Conservation (phyloP, 2,329 filamentous ascomycete species). For the Ophiosphaerella herpotricha region DNA sequence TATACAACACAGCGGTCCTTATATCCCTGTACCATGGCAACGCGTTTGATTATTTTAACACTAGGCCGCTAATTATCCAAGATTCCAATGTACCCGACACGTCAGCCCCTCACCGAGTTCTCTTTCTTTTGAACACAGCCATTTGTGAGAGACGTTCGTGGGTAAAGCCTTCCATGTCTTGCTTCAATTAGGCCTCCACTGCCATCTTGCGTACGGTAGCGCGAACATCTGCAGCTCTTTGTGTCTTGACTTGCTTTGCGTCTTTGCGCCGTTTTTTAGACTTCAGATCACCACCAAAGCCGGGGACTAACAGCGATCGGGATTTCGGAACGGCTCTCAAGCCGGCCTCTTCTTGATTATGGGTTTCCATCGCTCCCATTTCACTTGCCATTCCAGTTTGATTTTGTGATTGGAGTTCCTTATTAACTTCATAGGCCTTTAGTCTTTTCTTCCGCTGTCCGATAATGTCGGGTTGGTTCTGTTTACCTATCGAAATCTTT, state of each 20-base stretch:
- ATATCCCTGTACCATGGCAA: too few relatives aligned
- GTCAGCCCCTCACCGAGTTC: too few relatives aligned
- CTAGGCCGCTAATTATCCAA: too few relatives aligned
- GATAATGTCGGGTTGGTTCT: background rate
- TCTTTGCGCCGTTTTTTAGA: background rate
- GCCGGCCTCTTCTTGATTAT: too few relatives aligned
- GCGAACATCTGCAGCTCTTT: background rate
- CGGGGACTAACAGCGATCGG: background rate
- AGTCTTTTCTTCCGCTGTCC: background rate
- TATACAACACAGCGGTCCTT: too few relatives aligned
- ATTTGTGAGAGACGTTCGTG: background rate
- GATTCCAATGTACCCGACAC: too few relatives aligned
- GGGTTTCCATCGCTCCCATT: too few relatives aligned
- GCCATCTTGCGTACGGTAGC: background rate
- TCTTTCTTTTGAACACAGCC: background rate
- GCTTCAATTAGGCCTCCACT: background rate
- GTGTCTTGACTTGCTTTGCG: background rate
- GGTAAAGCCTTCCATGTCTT: background rate
- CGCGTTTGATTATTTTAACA: too few relatives aligned
- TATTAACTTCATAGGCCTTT: too few relatives aligned
- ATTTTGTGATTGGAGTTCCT: too few relatives aligned
- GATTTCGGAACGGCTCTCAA: background rate
- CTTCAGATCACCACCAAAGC: background rate
- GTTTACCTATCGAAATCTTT: background rate
- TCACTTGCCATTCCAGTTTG: too few relatives aligned